Evolutionary conservation across 805 yeast species (phyloP).

Genomic region (Suhomyces prunicola): DNA sequence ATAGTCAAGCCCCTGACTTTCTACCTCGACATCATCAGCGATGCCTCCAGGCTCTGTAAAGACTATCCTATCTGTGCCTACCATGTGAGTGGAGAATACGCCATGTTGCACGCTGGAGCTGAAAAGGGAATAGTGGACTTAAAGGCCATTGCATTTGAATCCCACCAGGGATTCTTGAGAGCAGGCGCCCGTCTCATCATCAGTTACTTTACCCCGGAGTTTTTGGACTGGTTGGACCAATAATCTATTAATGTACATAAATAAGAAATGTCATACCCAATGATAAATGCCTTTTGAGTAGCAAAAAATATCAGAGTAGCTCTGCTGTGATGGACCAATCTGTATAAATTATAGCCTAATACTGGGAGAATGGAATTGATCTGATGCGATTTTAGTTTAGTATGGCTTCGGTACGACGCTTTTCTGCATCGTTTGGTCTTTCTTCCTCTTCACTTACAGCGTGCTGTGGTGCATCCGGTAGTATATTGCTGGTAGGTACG

Average conservation of each 20-base stretch:
- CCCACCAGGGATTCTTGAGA: slow-evolving; percentile 86
- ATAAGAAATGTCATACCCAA: background rate
- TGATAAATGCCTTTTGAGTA: too few relatives aligned
- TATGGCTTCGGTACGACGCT: slow-evolving; percentile 3
- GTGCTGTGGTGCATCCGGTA: slow-evolving; percentile 28
- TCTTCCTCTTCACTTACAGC: background rate
- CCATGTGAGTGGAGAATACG: slow-evolving; percentile 96
- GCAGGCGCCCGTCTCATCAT: slow-evolving; percentile 95
- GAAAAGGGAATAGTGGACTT: slow-evolving; percentile 90
- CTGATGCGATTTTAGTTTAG: background rate
- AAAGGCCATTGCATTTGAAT: slow-evolving; percentile 76
- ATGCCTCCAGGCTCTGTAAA: slow-evolving; percentile 75
- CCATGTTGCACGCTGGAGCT: slow-evolving; percentile 98
- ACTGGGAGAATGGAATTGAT: background rate
- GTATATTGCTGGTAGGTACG: slow-evolving; percentile 15
- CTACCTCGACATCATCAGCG: slow-evolving; percentile 85
- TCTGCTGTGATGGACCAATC: too few relatives aligned
- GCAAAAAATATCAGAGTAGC: too few relatives aligned
- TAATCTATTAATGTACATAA: background rate
- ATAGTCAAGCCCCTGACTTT: slow-evolving; percentile 96
- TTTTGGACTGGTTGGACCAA: slow-evolving; percentile 79
- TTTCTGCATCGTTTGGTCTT: background rate
- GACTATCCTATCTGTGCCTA: slow-evolving; percentile 92
- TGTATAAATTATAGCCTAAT: too few relatives aligned
- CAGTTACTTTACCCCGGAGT: slow-evolving; percentile 92